Percentiles rank a stretch among this genome's conserved stretches.
These are phyloP conservation scores for Leccinum fallax DNA, from an alignment of 1,284 basidiomycete species.

Conservation along the genomic window DNA sequence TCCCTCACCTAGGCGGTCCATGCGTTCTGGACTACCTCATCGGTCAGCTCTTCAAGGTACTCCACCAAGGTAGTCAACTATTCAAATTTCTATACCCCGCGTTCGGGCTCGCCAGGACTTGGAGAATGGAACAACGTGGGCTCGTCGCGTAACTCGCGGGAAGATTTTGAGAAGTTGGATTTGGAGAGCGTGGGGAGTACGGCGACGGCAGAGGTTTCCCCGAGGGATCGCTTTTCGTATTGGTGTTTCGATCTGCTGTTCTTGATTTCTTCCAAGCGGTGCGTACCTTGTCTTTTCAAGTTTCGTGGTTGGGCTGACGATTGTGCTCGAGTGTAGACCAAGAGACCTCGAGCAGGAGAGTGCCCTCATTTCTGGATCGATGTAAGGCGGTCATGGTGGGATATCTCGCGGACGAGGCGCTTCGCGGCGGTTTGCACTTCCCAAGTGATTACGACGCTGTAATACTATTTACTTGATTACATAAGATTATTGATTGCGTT, in stretches of 20 bases:
- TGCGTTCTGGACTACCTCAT: constrained; percentile 78
- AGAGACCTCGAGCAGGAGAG: constrained; percentile 57
- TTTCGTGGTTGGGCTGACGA: background rate
- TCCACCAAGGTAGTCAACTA: constrained; percentile 77
- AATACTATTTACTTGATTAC: background rate
- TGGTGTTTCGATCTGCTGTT: constrained; percentile 95
- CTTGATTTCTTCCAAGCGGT: constrained; percentile 75
- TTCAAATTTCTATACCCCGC: constrained; percentile 44
- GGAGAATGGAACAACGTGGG: constrained; percentile 9
- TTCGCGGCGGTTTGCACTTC: too few relatives aligned
- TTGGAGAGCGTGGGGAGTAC: constrained; percentile 59
- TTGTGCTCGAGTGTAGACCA: constrained; percentile 46
- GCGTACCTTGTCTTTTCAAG: background rate
- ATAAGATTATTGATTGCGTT: background rate
- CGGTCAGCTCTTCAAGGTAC: constrained; percentile 65
- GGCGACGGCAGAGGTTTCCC: constrained; percentile 54
- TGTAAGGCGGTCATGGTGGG: constrained; percentile 68
- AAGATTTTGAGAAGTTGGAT: constrained; percentile 44
- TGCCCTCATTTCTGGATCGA: constrained; percentile 74
- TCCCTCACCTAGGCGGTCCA: constrained; percentile 71
- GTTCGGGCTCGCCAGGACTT: constrained; percentile 18
- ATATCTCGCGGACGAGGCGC: constrained; percentile 57
- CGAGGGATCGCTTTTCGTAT: constrained; percentile 86
- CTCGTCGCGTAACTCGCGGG: constrained; percentile 15
- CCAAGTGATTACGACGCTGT: too few relatives aligned